Conservation (phyloP, 768 basidiomycete species). For the Gyrodon lividus region DNA sequence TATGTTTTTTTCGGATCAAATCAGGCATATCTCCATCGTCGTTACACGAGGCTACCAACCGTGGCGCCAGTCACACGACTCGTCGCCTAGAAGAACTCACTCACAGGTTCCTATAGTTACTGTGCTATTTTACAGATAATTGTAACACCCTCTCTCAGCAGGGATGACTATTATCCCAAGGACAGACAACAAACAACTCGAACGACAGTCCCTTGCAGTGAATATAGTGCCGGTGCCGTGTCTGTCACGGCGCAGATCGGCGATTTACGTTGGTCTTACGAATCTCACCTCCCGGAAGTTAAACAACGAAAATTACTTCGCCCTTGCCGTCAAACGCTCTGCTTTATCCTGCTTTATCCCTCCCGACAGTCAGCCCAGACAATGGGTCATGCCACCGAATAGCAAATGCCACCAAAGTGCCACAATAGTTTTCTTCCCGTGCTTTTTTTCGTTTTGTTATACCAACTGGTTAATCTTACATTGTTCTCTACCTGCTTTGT, state of each 20-base stretch:
- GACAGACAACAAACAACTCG: not conserved
- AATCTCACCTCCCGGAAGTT: not conserved
- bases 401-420: not conserved
- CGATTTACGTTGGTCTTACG: not conserved
- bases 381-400: not conserved
- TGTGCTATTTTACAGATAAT: not conserved
- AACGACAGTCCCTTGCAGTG: not conserved
- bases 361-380: not conserved
- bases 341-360: not conserved
- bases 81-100: too few relatives aligned
- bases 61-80: not conserved
- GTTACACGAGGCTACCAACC: conserved; percentile 35
- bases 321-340: conserved; percentile 2
- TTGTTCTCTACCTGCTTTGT: conserved; percentile 22
- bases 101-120: not conserved
- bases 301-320: not conserved
- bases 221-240: not conserved
- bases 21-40: conserved; percentile 22
- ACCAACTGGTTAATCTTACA: conserved; percentile 14
- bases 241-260: not conserved
- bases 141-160: not conserved
- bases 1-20: conserved; percentile 2
- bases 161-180: not conserved
- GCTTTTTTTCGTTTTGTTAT: conserved; percentile 12
- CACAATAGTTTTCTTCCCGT: not conserved